A percentile compares a stretch with the other conserved stretches of the same genome.
These are phyloP conservation scores for Vigna angularis DNA, from an alignment of 306 rosid genomes.

Conservation along the genomic window DNA sequence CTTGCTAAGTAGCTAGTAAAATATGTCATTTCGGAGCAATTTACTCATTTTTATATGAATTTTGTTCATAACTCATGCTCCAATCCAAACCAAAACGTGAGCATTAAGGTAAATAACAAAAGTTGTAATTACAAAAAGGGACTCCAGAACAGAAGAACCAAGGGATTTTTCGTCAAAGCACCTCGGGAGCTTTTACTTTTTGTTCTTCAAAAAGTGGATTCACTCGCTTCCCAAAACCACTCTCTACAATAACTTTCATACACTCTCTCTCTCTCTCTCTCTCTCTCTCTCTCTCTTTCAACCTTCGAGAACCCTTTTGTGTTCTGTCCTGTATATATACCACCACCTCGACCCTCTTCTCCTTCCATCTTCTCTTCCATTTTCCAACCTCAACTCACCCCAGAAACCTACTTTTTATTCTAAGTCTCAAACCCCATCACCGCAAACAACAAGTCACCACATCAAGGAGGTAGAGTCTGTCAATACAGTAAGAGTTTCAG, in stretches of 20 bases:
- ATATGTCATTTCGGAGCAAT: constrained; percentile 16
- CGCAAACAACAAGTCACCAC: not conserved
- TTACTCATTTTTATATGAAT: constrained; percentile 1
- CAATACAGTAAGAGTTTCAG: not conserved
- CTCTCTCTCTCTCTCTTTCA: constrained; percentile 4
- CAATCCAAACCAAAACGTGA: constrained; percentile 36
- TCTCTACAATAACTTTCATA: constrained; percentile 66
- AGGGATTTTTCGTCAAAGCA: constrained; percentile 50
- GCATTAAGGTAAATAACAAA: constrained; percentile 49
- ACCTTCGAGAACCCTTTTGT: constrained; percentile 60
- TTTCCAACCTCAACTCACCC: constrained; percentile 28
- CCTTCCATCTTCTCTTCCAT: constrained; percentile 21
- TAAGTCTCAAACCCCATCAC: constrained; percentile 13
- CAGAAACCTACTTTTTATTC: not conserved
- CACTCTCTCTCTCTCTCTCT: constrained; percentile 31
- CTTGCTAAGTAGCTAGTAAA: constrained; percentile 49
- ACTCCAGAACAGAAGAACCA: constrained; percentile 50
- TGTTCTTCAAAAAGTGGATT: constrained; percentile 48
- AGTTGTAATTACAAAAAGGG: constrained; percentile 57
- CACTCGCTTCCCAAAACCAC: constrained; percentile 64
- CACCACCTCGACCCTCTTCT: constrained; percentile 17
- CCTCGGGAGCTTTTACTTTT: constrained; percentile 18
- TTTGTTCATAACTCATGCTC: not conserved
- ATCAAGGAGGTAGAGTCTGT: not conserved
- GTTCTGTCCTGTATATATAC: constrained; percentile 50